Base-by-base conservation (phyloP, 169 alveolate genomes). In the Cystoisospora suis region DNA sequence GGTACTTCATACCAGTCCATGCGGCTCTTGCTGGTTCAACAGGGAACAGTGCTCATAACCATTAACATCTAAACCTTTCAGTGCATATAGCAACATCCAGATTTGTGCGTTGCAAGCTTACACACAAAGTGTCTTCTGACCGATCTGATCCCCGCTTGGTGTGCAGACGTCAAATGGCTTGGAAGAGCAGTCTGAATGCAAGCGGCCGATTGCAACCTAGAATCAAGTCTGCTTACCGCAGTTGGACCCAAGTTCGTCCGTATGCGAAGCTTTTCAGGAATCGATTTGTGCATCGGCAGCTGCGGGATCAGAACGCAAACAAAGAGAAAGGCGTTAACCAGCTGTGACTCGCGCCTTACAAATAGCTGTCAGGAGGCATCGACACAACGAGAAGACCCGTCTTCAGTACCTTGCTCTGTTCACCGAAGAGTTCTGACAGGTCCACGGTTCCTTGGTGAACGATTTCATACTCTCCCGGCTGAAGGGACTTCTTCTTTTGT, bases 391-490 rank as follows among this genome's bases (percentile, higher is more conserved):
- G 61, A 9, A 20, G 20, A 49, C n/a, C 61, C n/a, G 61, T 12
- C 9, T 49, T 49, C 20, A 20, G 79, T 65, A 72, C 83, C 47
- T n/a, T 72, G 29, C 45, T 27, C 40, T 72, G 17, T 20, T 36
- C 27, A 9, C 83, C 83, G 56, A 72, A 72, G 83, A 72, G 83
- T 12, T 72, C 83, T 15, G 83, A 36, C 27, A 72, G 45, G 32
- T 72, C 83, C 34, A 72, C 83, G 5, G 7, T 42, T 72, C 83
- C 83, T 42, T 72, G 83, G 83, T 72, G 83, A 20, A 72, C 44
- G 45, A 72, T 42, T 72, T 56, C 34, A 4, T 2, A 0, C 56
- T 72, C 83, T 29, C 83, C 83, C n/a, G 83, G 56, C 58, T 38
- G 7, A n/a, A 72, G 44, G n/a, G 17, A 47, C 44, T 29, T 29